Evolutionary conservation across 2,329 filamentous ascomycete genomes (phyloP).

Genomic region (Alternaria alternata): DNA sequence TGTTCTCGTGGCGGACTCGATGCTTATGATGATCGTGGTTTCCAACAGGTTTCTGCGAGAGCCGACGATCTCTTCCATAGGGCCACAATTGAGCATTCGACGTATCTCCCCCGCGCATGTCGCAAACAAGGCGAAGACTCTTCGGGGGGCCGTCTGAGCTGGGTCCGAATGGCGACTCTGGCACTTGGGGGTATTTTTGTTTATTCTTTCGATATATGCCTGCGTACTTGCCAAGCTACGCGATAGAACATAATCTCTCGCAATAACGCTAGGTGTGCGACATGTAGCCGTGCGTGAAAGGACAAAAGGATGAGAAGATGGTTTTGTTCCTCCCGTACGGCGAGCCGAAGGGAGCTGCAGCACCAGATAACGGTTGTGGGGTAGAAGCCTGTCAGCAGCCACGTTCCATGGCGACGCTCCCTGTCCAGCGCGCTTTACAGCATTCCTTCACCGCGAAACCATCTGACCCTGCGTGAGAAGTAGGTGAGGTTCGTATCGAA

Average conservation of each 20-base stretch:
- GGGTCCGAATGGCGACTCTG: neutral
- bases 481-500: constrained; percentile 23
- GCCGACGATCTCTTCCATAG: neutral
- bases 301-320: neutral
- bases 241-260: neutral
- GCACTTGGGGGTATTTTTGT: neutral
- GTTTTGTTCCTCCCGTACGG: constrained; percentile 3
- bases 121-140: neutral
- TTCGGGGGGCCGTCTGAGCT: neutral
- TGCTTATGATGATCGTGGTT: neutral
- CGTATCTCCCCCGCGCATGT: neutral
- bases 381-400: constrained; percentile 21
- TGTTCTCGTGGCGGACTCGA: neutral
- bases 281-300: neutral
- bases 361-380: constrained; percentile 22
- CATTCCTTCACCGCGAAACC: constrained; percentile 1
- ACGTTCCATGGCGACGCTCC: constrained; percentile 7
- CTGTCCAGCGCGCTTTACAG: constrained; percentile 8
- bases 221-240: neutral
- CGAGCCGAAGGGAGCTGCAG: constrained; percentile 14
- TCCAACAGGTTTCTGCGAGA: neutral
- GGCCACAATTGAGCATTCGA: neutral
- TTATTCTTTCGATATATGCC: neutral
- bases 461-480: constrained; percentile 7
- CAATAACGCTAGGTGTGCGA: neutral